Percentiles rank a stretch among this genome's conserved stretches.
Evolutionary conservation across 495 filamentous ascomycete species (phyloP).

Genomic region (Penicillium samsonianum): DNA sequence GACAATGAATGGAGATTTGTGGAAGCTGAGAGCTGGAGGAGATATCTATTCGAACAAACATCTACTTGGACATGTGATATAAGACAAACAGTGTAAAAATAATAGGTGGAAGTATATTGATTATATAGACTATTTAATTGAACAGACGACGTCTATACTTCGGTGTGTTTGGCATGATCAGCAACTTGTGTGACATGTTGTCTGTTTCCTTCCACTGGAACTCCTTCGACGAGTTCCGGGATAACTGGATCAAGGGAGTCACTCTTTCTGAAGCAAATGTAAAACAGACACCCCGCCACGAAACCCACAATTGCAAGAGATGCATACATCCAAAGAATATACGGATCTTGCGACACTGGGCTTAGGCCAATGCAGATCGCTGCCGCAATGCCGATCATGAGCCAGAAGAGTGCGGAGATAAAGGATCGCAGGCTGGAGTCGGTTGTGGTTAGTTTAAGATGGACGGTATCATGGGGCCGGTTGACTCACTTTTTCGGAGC

Average conservation of each 20-base stretch:
- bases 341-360: conserved; percentile 32
- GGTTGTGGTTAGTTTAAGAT: neutral
- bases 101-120: neutral
- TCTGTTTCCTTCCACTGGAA: neutral
- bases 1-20: neutral
- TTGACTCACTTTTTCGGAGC: conserved; percentile 26
- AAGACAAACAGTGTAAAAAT: neutral
- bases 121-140: neutral
- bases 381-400: conserved; percentile 28
- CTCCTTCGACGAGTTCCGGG: neutral
- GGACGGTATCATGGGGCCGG: no score
- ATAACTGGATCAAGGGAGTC: neutral
- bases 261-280: conserved; percentile 15
- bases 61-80: neutral
- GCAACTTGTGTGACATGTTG: neutral
- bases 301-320: conserved; percentile 30
- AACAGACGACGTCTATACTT: neutral
- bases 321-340: conserved; percentile 56
- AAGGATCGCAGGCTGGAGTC: conserved; percentile 27
- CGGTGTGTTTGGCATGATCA: neutral
- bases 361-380: conserved; percentile 32
- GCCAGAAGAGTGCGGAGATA: conserved; percentile 31
- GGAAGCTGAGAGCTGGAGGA: neutral
- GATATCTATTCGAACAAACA: neutral
- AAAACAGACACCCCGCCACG: conserved; percentile 19